Base-by-base conservation (phyloP, 139 green algal species). In the Klebsormidium nitens region DNA sequence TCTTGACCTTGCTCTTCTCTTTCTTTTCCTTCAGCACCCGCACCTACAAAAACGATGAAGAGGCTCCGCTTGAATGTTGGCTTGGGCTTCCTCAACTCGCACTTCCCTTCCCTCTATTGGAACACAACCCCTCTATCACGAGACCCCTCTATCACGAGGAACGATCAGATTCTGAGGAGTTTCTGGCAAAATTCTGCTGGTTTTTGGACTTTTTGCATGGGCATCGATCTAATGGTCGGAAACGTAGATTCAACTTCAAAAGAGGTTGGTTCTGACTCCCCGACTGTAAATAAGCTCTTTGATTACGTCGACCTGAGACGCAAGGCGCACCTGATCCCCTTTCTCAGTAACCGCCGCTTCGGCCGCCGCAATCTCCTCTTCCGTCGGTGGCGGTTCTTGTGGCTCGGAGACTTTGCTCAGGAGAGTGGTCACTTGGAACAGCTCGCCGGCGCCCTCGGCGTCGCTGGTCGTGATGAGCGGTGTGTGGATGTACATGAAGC, bases 401-500 rank as follows among this genome's bases (percentile, higher is more conserved):
- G 42, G 11, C 42, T 50, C 79, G 35, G 88, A 66, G 49, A 75
- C 68, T 64, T 87, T 82, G 63, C 44, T 52, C 37, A 90, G 74
- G 56, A 92, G 75, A 8, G 83, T 89, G 31, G 82, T 90, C 61
- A 95, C 87, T 86, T 96, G 90, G 83, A 99, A 99, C 91, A 97
- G 96, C 85, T 99, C 95, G 26, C 95, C 95, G 23, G 95, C 95
- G 31, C 95, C 95, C 79, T 99, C 95, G 71, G 88, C 95, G 76
- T 99, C 95, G 32, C 69, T 85, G 37, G 91, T 86, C 2, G 91
- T 97, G 66, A 99, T 89, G 62, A 98, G 88, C 60, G 95, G 95
- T 40, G 93, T 96, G 85, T 98, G 91, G 61, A 99, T 87, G 66
- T 99, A 99, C 59, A 95, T 75, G 75, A 99, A 98, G 65, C 87